phyloP scores from a whole-genome alignment of 805 yeast genomes.

The Diddensiella transvaalensis region DNA sequence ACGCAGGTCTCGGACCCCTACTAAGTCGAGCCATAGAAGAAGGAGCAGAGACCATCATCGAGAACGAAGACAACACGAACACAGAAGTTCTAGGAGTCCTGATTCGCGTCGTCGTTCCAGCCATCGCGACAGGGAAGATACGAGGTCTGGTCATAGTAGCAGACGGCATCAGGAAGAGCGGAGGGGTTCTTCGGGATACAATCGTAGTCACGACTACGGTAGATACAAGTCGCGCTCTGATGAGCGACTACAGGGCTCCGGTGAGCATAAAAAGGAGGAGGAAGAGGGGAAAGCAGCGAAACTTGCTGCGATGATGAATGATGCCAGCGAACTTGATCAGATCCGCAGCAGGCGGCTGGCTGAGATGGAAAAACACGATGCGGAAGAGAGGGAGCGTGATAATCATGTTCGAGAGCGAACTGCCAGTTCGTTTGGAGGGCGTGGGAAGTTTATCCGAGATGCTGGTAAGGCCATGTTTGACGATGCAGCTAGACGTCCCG shows the following conservation, averaged over 20 bases:
- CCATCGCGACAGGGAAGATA: background rate
- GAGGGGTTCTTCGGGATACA: background rate
- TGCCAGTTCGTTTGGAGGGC: constrained; percentile 3
- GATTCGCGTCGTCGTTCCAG: background rate
- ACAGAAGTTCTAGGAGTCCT: background rate
- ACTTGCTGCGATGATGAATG: constrained; percentile 21
- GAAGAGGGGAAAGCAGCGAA: constrained; percentile 10
- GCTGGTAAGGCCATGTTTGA: background rate
- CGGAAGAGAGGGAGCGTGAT: constrained; percentile 1
- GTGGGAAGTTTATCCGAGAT: constrained; percentile 5
- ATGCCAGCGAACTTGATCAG: constrained; percentile 17
- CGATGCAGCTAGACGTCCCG: background rate
- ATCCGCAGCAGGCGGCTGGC: constrained; percentile 14
- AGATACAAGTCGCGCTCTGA: constrained; percentile 1
- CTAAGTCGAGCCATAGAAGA: constrained; percentile 15
- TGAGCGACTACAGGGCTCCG: too few relatives aligned
- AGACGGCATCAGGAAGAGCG: too few relatives aligned
- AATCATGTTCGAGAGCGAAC: background rate
- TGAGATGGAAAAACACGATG: constrained; percentile 10
- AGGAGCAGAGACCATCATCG: constrained; percentile 12
- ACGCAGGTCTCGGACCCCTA: background rate
- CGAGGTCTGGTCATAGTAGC: background rate
- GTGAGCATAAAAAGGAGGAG: background rate
- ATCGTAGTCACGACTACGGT: background rate
- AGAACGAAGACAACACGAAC: constrained; percentile 1